A percentile compares a stretch with the other conserved stretches of the same genome.
These are phyloP conservation scores for Austropuccinia psidii DNA, from an alignment of 1,284 basidiomycete species.

Conservation along the genomic window DNA sequence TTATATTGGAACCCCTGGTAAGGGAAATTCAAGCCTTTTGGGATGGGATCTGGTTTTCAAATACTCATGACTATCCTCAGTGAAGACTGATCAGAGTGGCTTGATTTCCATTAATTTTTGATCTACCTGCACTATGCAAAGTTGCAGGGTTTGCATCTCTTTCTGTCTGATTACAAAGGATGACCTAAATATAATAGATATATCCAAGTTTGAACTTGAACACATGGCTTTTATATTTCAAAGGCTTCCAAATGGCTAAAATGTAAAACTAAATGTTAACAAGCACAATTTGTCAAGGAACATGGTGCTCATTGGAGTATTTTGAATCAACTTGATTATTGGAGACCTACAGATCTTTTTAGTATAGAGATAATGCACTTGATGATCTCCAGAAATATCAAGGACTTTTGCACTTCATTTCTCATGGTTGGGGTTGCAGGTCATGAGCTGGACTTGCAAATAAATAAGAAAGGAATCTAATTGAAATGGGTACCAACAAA, in stretches of 20 bases:
- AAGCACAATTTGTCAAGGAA: not conserved
- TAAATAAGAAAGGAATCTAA: too few species aligned
- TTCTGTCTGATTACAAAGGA: not conserved
- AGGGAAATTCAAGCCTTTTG: not conserved
- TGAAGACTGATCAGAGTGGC: not conserved
- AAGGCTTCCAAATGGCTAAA: not conserved
- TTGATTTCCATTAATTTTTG: slow-evolving; percentile 11
- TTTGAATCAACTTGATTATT: not conserved
- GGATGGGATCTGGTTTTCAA: not conserved
- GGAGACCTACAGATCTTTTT: not conserved
- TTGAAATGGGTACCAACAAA: too few species aligned
- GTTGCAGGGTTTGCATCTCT: slow-evolving; percentile 5
- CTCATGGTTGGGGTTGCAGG: not conserved
- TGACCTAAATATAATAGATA: not conserved
- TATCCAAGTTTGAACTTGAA: not conserved
- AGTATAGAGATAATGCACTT: slow-evolving; percentile 4
- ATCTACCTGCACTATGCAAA: slow-evolving; percentile 17
- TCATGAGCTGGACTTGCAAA: too few species aligned
- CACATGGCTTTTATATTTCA: not conserved
- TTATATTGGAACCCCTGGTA: not conserved
- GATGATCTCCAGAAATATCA: not conserved
- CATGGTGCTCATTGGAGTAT: not conserved
- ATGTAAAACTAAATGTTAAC: not conserved
- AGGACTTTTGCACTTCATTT: not conserved
- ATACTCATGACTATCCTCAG: not conserved